Conservation (phyloP, 2,329 filamentous ascomycete genomes). For the Colletotrichum lentis region DNA sequence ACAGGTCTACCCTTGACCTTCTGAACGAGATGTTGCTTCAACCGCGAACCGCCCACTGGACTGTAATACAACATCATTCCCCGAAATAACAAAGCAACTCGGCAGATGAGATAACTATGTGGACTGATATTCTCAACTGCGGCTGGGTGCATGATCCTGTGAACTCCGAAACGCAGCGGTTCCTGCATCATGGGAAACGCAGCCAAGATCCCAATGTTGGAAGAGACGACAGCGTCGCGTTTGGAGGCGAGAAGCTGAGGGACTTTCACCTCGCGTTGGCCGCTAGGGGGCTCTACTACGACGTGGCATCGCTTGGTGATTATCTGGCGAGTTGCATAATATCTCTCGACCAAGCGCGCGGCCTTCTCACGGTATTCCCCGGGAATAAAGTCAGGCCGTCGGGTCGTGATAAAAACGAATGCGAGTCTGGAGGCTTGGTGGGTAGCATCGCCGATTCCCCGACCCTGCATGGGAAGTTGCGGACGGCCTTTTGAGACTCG, state of each 20-base stretch:
- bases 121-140: constrained; percentile 15
- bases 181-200: constrained; percentile 10
- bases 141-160: constrained; percentile 16
- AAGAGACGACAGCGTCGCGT: background rate
- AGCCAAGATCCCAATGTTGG: background rate
- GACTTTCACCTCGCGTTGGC: background rate
- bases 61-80: constrained; percentile 12
- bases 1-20: constrained; percentile 5
- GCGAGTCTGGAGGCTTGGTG: constrained; percentile 6
- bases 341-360: constrained; percentile 1
- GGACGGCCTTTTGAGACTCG: constrained; percentile 1
- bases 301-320: constrained; percentile 1
- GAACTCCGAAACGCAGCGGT: background rate
- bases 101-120: constrained; percentile 13
- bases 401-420: background rate
- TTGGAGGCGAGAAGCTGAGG: background rate
- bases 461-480: background rate
- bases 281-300: background rate
- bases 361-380: constrained; percentile 1
- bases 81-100: constrained; percentile 6
- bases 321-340: background rate
- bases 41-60: constrained; percentile 10
- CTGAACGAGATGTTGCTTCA: constrained; percentile 10
- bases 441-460: background rate
- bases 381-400: background rate